Conservation (phyloP, 305 asterid genomes). For the Fraxinus greggii region DNA sequence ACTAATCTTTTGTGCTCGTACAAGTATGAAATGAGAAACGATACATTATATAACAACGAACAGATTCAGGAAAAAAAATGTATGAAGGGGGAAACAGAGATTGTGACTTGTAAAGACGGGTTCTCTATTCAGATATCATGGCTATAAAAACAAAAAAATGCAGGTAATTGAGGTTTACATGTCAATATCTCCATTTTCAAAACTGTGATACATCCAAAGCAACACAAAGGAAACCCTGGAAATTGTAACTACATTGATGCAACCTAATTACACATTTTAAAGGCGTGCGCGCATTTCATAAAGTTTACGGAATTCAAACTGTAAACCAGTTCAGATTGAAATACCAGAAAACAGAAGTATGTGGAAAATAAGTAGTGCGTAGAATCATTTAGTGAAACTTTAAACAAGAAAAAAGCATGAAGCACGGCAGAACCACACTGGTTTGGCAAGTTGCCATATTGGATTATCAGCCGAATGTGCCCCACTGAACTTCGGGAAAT, state of each 20-base stretch:
- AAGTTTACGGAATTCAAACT: background rate
- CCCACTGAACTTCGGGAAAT: background rate
- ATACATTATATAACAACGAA: background rate
- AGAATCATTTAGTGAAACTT: background rate
- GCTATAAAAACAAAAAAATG: background rate
- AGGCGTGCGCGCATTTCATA: background rate
- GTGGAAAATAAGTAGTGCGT: background rate
- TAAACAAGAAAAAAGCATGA: background rate
- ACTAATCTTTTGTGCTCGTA: background rate
- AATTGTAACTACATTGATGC: background rate
- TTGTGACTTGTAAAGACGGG: background rate
- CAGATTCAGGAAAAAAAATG: background rate
- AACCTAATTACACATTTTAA: background rate
- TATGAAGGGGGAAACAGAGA: background rate
- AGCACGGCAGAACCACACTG: background rate
- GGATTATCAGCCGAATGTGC: background rate
- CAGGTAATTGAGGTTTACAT: background rate
- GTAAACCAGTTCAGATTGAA: background rate
- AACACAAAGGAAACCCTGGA: background rate
- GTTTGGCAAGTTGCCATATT: background rate
- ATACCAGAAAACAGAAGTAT: background rate
- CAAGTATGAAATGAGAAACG: background rate
- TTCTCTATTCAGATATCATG: background rate
- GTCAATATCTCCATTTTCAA: background rate
- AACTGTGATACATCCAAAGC: background rate